Evolutionary conservation across 345 rosid genomes (phyloP), one percentile per base, ranked within the genome.

Genomic region (Trapa incisa): DNA sequence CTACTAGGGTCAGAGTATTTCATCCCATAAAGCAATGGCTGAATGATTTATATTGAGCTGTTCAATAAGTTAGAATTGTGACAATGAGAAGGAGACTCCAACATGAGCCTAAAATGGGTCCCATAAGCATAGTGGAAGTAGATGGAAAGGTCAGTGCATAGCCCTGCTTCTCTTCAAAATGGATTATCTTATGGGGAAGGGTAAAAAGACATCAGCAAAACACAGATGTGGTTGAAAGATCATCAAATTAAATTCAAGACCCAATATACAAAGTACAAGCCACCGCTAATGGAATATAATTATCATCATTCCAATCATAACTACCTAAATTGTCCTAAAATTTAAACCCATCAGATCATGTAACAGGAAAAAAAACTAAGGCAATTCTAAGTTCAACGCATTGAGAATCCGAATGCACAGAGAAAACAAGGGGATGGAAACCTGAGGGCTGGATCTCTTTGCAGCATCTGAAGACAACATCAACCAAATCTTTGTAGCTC

Each of bases 401-500:
- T 32, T 32, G 39, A 42, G 82, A 85, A 73, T 80, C 80, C 77
- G 54, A 61, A 32, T 4, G 38, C 69, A 65, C 53, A 13, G 47
- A 37, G 48, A 45, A 56, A 71, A 63, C 47, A 54, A 65, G 43
- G 60, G 43, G 60, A 70, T 68, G 66, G 72, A 80, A 70, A 47
- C 73, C 74, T 67, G 77, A 70, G 69, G 73, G 68, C 79, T 75
- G 76, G 47, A 73, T 75, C 72, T 66, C 66, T 80, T 62, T 74
- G 68, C 70, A 68, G 41, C 56, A 65, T 66, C 39, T 74, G 58
- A 52, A 50, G 70, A 71, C 63, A 68, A 43, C 57, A 1, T 47
- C 72, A 73, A 80, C 68, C 11, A 71, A 67, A 68, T 67, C 53
- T 57, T 65, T 65, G 76, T 67, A 68, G 47, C 50, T 58, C 73